Evolutionary conservation across 306 rosid species (phyloP).

Genomic region (Casuarina cunninghamiana): DNA sequence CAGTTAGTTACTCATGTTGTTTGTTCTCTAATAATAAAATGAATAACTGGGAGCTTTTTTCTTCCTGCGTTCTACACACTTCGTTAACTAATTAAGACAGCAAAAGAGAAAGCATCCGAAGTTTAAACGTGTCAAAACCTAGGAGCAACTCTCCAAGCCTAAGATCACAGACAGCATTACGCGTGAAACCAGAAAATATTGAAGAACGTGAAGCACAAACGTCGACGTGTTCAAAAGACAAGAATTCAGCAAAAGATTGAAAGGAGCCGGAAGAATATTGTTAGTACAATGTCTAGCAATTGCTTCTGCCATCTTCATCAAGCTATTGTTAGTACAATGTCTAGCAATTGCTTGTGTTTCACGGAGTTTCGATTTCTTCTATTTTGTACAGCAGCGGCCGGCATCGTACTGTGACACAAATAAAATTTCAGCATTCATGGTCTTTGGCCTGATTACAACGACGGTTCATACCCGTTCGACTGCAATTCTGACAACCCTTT

Average conservation of each 20-base stretch:
- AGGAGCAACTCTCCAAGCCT: too few relatives aligned
- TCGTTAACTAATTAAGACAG: too few relatives aligned
- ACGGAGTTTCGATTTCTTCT: conserved; percentile 37
- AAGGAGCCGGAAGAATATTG: background rate
- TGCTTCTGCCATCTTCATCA: conserved; percentile 5
- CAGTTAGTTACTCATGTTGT: too few relatives aligned
- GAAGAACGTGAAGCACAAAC: background rate
- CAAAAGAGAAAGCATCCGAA: too few relatives aligned
- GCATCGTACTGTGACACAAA: conserved; percentile 34
- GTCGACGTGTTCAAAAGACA: background rate
- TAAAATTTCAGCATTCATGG: conserved; percentile 35
- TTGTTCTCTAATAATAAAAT: too few relatives aligned
- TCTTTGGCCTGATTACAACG: conserved; percentile 36
- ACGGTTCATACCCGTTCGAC: conserved; percentile 34
- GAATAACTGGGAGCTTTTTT: too few relatives aligned
- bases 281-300: conserved; percentile 9
- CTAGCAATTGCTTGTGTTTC: conserved; percentile 22
- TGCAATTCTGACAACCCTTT: conserved; percentile 25
- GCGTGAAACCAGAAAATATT: too few relatives aligned
- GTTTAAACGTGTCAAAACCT: too few relatives aligned
- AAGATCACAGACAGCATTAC: too few relatives aligned
- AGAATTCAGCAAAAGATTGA: background rate
- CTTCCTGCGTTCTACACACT: too few relatives aligned
- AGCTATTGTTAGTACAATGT: conserved; percentile 24
- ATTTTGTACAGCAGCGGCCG: conserved; percentile 43